These are phyloP conservation scores for Xylaria sp. DNA, from an alignment of 2,329 filamentous ascomycete species.

Conservation along the genomic window DNA sequence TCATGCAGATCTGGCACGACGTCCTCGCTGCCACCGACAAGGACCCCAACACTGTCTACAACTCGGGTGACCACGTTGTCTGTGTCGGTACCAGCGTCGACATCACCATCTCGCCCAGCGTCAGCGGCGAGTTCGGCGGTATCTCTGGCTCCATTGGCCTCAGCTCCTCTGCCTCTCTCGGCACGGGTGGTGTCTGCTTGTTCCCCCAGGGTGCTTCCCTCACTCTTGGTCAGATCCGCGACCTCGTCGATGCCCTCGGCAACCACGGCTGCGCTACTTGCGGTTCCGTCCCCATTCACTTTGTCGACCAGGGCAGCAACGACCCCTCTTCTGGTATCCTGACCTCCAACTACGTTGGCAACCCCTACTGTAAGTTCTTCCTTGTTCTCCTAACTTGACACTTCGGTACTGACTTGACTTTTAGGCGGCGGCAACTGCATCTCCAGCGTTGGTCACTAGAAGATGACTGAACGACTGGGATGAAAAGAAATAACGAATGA, in stretches of 20 bases:
- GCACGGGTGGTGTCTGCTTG: slow-evolving; percentile 19
- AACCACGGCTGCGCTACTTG: slow-evolving; percentile 18
- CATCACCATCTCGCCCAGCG: not conserved
- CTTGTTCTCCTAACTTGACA: not conserved
- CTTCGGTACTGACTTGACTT: not conserved
- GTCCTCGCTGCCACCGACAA: not conserved
- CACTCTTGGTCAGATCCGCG: slow-evolving; percentile 14
- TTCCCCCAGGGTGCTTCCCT: slow-evolving; percentile 19
- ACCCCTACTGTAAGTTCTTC: not conserved
- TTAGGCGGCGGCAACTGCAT: not conserved
- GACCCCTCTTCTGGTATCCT: slow-evolving; percentile 18
- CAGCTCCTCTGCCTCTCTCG: not conserved
- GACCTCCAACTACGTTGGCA: slow-evolving; percentile 19
- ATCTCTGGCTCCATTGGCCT: slow-evolving; percentile 13
- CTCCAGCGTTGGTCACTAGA: not conserved
- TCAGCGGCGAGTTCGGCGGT: not conserved
- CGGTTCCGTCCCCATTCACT: slow-evolving; percentile 20
- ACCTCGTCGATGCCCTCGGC: slow-evolving; percentile 16
- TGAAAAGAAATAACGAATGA: too few species aligned
- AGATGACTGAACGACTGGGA: too few species aligned
- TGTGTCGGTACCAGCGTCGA: slow-evolving; percentile 13
- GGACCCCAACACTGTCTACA: slow-evolving; percentile 16
- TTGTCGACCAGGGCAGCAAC: slow-evolving; percentile 18
- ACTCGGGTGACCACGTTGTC: slow-evolving; percentile 19
- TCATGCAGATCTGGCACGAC: slow-evolving; percentile 1